Conservation (phyloP, 176 grass and related monocot species). For the Aegilops sharonensis region DNA sequence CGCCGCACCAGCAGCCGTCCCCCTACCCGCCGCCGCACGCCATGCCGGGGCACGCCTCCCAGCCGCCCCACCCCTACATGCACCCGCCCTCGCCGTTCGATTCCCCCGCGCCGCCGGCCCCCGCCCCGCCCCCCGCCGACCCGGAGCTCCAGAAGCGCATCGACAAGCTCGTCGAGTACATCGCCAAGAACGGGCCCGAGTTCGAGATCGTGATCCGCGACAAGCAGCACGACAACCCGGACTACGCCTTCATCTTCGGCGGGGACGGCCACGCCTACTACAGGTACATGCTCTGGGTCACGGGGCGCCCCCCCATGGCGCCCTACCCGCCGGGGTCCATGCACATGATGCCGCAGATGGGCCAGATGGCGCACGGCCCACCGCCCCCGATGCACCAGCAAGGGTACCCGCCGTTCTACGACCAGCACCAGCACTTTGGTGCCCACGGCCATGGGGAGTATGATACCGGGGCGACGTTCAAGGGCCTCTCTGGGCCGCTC, state of each 20-base stretch:
- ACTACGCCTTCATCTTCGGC: constrained; percentile 96
- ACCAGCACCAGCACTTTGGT: constrained; percentile 64
- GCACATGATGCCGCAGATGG: constrained; percentile 59
- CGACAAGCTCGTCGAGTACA: constrained; percentile 96
- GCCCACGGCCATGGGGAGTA: constrained; percentile 52
- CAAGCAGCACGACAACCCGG: constrained; percentile 94
- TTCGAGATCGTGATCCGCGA: constrained; percentile 95
- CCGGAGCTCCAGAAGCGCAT: constrained; percentile 95
- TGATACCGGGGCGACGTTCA: constrained; percentile 55
- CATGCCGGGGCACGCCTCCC: constrained; percentile 35
- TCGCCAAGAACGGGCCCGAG: constrained; percentile 84
- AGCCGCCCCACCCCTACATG: constrained; percentile 45
- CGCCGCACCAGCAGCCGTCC: constrained; percentile 47
- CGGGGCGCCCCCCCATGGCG: constrained; percentile 37
- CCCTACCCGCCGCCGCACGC: constrained; percentile 49
- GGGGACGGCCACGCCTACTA: constrained; percentile 95
- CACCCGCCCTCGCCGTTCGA: constrained; percentile 49
- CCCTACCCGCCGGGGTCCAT: constrained; percentile 43
- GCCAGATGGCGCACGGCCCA: constrained; percentile 30
- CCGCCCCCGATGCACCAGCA: constrained; percentile 60
- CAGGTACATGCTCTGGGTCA: constrained; percentile 75
- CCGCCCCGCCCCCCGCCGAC: constrained; percentile 60
- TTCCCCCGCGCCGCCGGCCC: constrained; percentile 44
- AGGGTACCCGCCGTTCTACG: constrained; percentile 64
- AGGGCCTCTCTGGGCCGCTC: constrained; percentile 67